A percentile compares a stretch with the other conserved stretches of the same genome.
Conservation (phyloP, 208 protist species). For the Leishmania mexicana region DNA sequence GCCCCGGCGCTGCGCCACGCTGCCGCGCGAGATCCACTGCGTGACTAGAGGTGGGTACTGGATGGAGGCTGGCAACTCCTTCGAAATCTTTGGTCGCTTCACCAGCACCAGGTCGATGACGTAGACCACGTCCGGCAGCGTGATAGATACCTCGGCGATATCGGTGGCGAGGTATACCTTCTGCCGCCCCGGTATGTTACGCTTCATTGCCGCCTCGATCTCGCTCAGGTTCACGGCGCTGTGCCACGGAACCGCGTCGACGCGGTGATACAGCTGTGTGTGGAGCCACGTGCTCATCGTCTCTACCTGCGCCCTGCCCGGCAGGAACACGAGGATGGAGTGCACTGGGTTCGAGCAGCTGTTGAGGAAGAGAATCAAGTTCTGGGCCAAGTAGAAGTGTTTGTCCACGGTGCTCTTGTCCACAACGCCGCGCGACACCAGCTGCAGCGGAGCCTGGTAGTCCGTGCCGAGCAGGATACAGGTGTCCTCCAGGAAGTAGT, state of each 20-base stretch:
- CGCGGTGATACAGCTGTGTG: slow-evolving; percentile 50
- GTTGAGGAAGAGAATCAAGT: slow-evolving; percentile 68
- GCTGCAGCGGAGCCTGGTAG: slow-evolving; percentile 43
- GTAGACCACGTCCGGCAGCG: slow-evolving; percentile 95
- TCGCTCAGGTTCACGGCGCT: slow-evolving; percentile 80
- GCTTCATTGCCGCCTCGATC: slow-evolving; percentile 90
- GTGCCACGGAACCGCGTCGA: slow-evolving; percentile 86
- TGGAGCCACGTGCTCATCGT: slow-evolving; percentile 50
- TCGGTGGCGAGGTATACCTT: slow-evolving; percentile 95
- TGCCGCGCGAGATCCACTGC: slow-evolving; percentile 76
- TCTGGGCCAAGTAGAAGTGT: slow-evolving; percentile 65
- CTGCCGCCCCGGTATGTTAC: slow-evolving; percentile 68
- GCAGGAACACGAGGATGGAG: slow-evolving; percentile 95
- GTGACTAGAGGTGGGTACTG: slow-evolving; percentile 84
- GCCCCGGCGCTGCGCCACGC: slow-evolving; percentile 73
- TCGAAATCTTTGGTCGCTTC: slow-evolving; percentile 79
- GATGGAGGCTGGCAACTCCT: slow-evolving; percentile 57
- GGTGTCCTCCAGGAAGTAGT: slow-evolving; percentile 87
- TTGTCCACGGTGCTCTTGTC: slow-evolving; percentile 62
- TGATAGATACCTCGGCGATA: slow-evolving; percentile 70
- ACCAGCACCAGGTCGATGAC: slow-evolving; percentile 95
- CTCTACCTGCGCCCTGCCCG: slow-evolving; percentile 80
- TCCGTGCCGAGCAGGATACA: slow-evolving; percentile 64
- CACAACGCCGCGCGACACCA: slow-evolving; percentile 43
- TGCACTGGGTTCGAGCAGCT: slow-evolving; percentile 57